These are phyloP conservation scores for Endocalyx cinctus DNA, from an alignment of 2,329 filamentous ascomycete genomes.

Conservation along the genomic window DNA sequence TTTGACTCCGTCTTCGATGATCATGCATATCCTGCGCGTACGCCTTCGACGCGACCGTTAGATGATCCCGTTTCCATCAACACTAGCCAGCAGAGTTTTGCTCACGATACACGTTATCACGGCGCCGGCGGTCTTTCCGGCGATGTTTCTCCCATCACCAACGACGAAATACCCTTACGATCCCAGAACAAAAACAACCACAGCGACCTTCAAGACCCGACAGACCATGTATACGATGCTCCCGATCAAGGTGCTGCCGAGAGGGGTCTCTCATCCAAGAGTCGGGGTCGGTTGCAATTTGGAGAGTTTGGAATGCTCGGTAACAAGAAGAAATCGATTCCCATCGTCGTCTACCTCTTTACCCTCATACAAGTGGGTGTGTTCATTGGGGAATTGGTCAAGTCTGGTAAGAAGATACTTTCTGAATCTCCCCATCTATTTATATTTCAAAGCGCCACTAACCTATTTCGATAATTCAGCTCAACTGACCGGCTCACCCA, in stretches of 20 bases:
- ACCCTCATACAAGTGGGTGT: slow-evolving; percentile 73
- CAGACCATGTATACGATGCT: slow-evolving; percentile 61
- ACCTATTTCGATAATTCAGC: slow-evolving; percentile 37
- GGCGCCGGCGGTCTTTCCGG: slow-evolving; percentile 38
- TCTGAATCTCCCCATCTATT: slow-evolving; percentile 10
- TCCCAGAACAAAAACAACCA: slow-evolving; percentile 32
- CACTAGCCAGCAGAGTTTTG: slow-evolving; percentile 35
- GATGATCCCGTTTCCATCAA: slow-evolving; percentile 24
- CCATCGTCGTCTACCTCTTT: slow-evolving; percentile 80
- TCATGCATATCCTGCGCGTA: slow-evolving; percentile 58
- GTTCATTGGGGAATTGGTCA: slow-evolving; percentile 84
- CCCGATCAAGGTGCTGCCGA: slow-evolving; percentile 27
- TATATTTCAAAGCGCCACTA: slow-evolving; percentile 5
- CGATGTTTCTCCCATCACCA: slow-evolving; percentile 34
- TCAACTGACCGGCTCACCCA: slow-evolving; percentile 71
- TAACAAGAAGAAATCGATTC: slow-evolving; percentile 52
- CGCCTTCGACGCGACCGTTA: slow-evolving; percentile 37
- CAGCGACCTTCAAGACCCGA: slow-evolving; percentile 29
- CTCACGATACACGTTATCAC: slow-evolving; percentile 57
- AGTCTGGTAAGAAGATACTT: slow-evolving; percentile 78
- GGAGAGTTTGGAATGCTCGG: slow-evolving; percentile 58
- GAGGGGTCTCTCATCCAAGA: slow-evolving; percentile 29
- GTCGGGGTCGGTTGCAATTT: slow-evolving; percentile 45
- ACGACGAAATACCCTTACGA: slow-evolving; percentile 55
- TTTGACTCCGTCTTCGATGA: slow-evolving; percentile 67